phyloP scores from a whole-genome alignment of 805 yeast species.

The Sungouiozyma ichnusensis region DNA sequence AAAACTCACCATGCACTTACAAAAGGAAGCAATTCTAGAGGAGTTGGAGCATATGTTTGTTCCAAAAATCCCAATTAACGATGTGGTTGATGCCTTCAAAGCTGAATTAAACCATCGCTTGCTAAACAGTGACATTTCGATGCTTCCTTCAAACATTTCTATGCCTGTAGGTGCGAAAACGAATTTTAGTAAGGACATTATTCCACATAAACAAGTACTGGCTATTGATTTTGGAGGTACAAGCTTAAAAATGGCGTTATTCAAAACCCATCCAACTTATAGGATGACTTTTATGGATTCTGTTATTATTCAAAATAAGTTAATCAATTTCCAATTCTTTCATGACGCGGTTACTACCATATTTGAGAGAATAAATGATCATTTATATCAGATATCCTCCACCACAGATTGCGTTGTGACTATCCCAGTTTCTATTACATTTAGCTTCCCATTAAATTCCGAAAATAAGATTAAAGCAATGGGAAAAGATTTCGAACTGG shows the following conservation, averaged over 20 bases:
- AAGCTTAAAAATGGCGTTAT: constrained; percentile 17
- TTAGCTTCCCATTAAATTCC: constrained; percentile 25
- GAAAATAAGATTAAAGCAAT: constrained; percentile 34
- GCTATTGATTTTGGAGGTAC: constrained; percentile 26
- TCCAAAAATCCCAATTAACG: constrained; percentile 8
- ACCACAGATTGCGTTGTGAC: background rate
- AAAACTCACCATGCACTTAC: too few species aligned
- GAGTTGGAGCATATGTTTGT: constrained; percentile 6
- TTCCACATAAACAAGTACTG: constrained; percentile 5
- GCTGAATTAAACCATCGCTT: constrained; percentile 11
- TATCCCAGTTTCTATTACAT: constrained; percentile 25
- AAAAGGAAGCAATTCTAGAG: constrained; percentile 3
- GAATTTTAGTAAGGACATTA: background rate
- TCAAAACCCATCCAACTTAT: constrained; percentile 7
- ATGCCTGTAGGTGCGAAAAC: background rate
- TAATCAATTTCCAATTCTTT: constrained; percentile 16
- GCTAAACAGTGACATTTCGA: constrained; percentile 12
- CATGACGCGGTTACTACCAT: constrained; percentile 12
- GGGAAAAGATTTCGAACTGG: constrained; percentile 51
- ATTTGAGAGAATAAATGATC: constrained; percentile 8
- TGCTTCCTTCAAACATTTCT: constrained; percentile 12
- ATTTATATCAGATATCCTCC: constrained; percentile 3
- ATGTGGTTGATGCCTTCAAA: constrained; percentile 8
- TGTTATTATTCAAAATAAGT: constrained; percentile 7
- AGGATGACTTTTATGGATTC: constrained; percentile 8